Evolutionary conservation across 768 basidiomycete species (phyloP).

Genomic region (Termitomyces sp.): DNA sequence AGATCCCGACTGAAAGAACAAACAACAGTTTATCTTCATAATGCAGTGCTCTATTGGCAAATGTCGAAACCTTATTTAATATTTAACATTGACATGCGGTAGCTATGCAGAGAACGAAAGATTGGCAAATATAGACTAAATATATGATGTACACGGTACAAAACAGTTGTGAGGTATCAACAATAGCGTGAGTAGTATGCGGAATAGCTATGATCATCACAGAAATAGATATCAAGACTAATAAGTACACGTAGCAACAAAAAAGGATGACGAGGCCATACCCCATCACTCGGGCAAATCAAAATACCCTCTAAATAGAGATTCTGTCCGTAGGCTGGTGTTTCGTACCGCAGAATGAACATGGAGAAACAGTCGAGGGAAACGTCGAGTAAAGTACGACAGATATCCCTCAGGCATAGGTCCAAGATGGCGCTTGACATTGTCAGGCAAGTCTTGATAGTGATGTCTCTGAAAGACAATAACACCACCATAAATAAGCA

Average conservation of each 20-base stretch:
- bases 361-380: constrained; percentile 87
- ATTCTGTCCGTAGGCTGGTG: constrained; percentile 72
- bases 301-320: constrained; percentile 91
- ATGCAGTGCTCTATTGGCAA: background rate
- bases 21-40: no score
- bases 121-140: background rate
- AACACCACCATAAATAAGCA: background rate
- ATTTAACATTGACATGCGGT: background rate
- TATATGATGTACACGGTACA: constrained; percentile 1
- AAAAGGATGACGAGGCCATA: background rate
- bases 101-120: background rate
- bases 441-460: constrained; percentile 94
- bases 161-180: background rate
- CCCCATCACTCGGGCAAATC: constrained; percentile 43
- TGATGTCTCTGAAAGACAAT: constrained; percentile 79
- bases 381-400: constrained; percentile 90
- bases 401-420: constrained; percentile 92
- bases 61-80: background rate
- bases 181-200: background rate
- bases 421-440: constrained; percentile 85
- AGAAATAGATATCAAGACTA: background rate
- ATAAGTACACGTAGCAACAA: constrained; percentile 7
- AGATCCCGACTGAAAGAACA: no score
- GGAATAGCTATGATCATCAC: background rate
- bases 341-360: constrained; percentile 80